Base-by-base conservation (phyloP, 805 yeast species). In the Candida rishiriensis region DNA sequence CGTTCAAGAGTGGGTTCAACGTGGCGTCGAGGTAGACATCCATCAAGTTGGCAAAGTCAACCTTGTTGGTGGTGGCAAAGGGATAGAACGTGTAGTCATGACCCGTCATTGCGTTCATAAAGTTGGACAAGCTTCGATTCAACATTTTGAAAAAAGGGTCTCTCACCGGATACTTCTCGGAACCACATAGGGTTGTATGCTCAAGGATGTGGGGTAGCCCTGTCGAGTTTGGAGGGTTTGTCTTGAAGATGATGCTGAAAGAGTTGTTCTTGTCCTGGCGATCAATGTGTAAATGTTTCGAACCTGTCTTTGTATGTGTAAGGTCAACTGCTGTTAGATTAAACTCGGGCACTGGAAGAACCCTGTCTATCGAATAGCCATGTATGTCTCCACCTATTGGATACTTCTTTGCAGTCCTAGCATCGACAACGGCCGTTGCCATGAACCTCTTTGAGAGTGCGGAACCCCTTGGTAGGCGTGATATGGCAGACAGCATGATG, bases 31-130 rank as follows among this genome's bases (percentile, higher is more conserved):
- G 69, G 60, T 93, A 93, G 7, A 93, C 95, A 47, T 80, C 83
- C 78, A 89, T 81, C 59, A 93, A 72, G 58, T 93, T 93, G 29
- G 75, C 74, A 62, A 76, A 93, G 61, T 93, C 99, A 43, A 77
- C 78, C 36, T 65, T 62, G 64, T 93, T 93, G 10, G 98, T 91
- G 2, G 99, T 93, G 28, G 98, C 86, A 70, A 93, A 93, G 4
- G 99, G 99, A 57, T 86, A 93, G 64, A 81, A 90, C 0, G 99
- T 93, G 60, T 89, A 90, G 65, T 93, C 98, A 55, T 86, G 90
- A 17, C 96, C 99, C 0, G 99, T 93, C 97, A 93, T 88, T 9
- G 99, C 99, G 62, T 93, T 93, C 99, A 93, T 93, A 65, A 89
- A 93, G 62, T 88, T 93, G 30, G 97, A 82, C 56, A 93, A 69